These are phyloP conservation scores for Dictyostelium citrinum DNA, from an alignment of 78 protist genomes.

Conservation along the genomic window DNA sequence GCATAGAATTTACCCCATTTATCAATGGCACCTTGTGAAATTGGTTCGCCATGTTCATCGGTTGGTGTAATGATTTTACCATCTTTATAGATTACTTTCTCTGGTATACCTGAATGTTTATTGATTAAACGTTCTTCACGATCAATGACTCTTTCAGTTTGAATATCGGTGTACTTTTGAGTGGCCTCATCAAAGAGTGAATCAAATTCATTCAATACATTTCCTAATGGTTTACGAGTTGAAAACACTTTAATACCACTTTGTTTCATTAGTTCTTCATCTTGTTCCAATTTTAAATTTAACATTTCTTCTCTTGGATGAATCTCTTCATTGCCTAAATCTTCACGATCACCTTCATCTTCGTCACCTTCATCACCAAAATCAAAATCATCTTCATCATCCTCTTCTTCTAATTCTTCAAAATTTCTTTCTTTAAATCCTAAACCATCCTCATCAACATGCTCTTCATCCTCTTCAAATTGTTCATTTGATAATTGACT, in stretches of 20 bases:
- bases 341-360: conserved; percentile 4
- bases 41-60: conserved; percentile 35
- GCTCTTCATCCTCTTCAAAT: background rate
- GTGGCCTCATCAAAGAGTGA: background rate
- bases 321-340: background rate
- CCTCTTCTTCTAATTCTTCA: conserved; percentile 7
- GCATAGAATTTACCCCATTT: conserved; percentile 30
- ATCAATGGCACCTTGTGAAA: conserved; percentile 37
- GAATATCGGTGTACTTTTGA: background rate
- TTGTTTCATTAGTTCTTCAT: background rate
- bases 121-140: conserved; percentile 21
- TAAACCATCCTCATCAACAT: background rate
- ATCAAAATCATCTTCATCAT: background rate
- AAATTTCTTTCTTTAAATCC: background rate
- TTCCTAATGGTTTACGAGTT: background rate
- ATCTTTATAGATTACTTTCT: conserved; percentile 24
- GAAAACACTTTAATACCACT: background rate
- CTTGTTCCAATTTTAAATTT: background rate
- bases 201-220: conserved; percentile 23
- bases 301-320: background rate
- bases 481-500: background rate
- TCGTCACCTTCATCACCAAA: conserved; percentile 1
- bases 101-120: conserved; percentile 13
- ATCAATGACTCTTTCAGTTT: conserved; percentile 1
- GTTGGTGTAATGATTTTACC: conserved; percentile 23